A percentile compares a stretch with the other conserved stretches of the same genome.
Conservation (phyloP, 768 basidiomycete species). For the Calocybe gangraenosa region DNA sequence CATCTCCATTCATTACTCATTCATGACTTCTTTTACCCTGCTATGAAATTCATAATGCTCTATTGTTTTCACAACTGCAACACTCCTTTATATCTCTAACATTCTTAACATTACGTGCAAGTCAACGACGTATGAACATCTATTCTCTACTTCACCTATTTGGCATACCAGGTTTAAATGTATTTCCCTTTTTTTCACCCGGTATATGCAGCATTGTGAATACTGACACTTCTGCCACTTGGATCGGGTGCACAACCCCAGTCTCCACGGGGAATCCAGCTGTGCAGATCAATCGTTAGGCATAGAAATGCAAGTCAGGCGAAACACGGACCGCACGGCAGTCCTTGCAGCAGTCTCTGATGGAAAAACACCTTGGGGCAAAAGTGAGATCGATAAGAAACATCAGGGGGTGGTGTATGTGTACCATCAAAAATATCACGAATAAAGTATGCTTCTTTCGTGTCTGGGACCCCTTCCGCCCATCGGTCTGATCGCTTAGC, state of each 20-base stretch:
- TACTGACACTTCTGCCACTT: slow-evolving; percentile 90
- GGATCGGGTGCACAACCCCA: slow-evolving; percentile 97
- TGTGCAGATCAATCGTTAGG: slow-evolving; percentile 21
- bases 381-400: slow-evolving; percentile 10
- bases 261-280: slow-evolving; percentile 92
- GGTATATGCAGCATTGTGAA: slow-evolving; percentile 89
- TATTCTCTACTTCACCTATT: slow-evolving; percentile 19
- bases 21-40: slow-evolving; percentile 10
- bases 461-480: slow-evolving; percentile 80
- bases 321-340: slow-evolving; percentile 70
- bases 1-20: slow-evolving; percentile 18
- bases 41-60: slow-evolving; percentile 17
- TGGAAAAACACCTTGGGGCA: slow-evolving; percentile 75
- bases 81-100: slow-evolving; percentile 18
- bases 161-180: slow-evolving; percentile 24
- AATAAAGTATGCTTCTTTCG: slow-evolving; percentile 95
- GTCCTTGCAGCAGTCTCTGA: slow-evolving; percentile 82
- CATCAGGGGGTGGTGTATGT: slow-evolving; percentile 13
- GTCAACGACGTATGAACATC: slow-evolving; percentile 11
- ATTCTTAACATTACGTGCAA: slow-evolving; percentile 15
- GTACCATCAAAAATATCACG: slow-evolving; percentile 87
- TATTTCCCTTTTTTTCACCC: slow-evolving; percentile 21
- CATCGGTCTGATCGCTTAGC: slow-evolving; percentile 70
- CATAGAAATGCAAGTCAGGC: slow-evolving; percentile 3
- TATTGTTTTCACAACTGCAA: slow-evolving; percentile 14